Conservation (phyloP, 306 rosid genomes). For the Castanea mollissima region DNA sequence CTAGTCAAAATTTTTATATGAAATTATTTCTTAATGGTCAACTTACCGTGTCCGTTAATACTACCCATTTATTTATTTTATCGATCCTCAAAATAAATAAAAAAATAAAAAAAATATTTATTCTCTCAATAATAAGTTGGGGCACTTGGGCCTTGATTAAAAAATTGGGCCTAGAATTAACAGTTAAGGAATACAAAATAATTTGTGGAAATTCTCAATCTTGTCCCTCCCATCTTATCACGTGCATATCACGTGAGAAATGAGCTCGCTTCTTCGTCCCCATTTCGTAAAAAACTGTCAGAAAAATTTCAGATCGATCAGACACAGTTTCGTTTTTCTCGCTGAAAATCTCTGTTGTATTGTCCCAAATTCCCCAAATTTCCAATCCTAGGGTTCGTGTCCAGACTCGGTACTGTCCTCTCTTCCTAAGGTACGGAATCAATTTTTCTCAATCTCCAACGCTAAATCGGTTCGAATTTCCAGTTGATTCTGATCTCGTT, state of each 20-base stretch:
- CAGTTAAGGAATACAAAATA: too few species aligned
- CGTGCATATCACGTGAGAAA: conserved; percentile 19
- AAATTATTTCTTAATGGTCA: too few species aligned
- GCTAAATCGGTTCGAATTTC: neutral
- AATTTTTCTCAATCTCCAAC: neutral
- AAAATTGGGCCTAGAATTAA: neutral
- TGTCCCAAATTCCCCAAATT: neutral
- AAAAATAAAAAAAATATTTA: neutral
- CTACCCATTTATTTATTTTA: too few species aligned
- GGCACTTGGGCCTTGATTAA: too few species aligned
- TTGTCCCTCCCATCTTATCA: neutral
- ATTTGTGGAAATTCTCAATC: neutral
- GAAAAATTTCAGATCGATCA: conserved; percentile 7
- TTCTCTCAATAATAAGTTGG: too few species aligned
- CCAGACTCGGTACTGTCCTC: too few species aligned
- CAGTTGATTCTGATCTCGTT: neutral
- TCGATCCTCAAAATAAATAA: neutral
- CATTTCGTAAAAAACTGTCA: conserved; percentile 3
- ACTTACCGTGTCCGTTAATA: rapidly evolving
- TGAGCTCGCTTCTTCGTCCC: conserved; percentile 16
- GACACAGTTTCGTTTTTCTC: neutral
- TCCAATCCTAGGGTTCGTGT: neutral
- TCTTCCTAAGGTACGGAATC: neutral
- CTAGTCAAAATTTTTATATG: too few species aligned
- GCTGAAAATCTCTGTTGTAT: neutral